phyloP scores from a whole-genome alignment of 2,329 filamentous ascomycete genomes.

The Neoascochyta sp. region DNA sequence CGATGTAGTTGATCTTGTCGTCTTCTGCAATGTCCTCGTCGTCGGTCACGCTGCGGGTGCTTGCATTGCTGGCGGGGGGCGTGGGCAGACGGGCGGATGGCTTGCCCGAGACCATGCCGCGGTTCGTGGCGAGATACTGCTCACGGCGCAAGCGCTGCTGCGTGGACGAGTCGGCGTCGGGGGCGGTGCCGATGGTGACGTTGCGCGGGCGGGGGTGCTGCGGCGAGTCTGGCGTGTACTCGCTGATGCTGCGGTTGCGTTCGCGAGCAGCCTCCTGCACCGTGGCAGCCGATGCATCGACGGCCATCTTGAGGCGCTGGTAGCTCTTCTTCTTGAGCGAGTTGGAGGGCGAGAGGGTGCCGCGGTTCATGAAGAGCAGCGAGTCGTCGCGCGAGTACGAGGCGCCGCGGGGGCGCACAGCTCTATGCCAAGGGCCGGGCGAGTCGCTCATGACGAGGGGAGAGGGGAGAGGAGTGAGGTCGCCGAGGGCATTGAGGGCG shows the following conservation, averaged over 20 bases:
- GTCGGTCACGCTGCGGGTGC: constrained; percentile 55
- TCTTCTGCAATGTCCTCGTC: constrained; percentile 48
- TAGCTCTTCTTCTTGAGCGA: constrained; percentile 49
- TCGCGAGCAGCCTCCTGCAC: constrained; percentile 48
- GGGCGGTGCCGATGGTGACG: constrained; percentile 58
- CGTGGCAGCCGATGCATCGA: constrained; percentile 38
- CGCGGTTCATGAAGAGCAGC: constrained; percentile 26
- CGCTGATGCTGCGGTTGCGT: constrained; percentile 81
- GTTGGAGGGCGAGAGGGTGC: constrained; percentile 36
- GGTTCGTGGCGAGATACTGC: constrained; percentile 71
- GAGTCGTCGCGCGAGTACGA: constrained; percentile 33
- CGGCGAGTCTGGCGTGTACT: constrained; percentile 73
- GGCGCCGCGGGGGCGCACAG: constrained; percentile 34
- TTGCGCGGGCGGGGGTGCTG: constrained; percentile 65
- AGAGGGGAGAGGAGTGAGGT: constrained; percentile 52
- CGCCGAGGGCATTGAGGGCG: constrained; percentile 46
- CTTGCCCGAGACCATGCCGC: constrained; percentile 66
- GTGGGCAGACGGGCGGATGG: constrained; percentile 55
- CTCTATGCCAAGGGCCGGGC: constrained; percentile 42
- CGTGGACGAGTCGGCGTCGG: constrained; percentile 48
- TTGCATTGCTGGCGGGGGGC: constrained; percentile 70
- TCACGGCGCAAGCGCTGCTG: constrained; percentile 66
- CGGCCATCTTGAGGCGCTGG: constrained; percentile 41
- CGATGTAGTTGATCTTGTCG: constrained; percentile 44
- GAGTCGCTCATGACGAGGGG: constrained; percentile 44